phyloP scores from a whole-genome alignment of 2,329 filamentous ascomycete species.

The Aspergillus sp. region DNA sequence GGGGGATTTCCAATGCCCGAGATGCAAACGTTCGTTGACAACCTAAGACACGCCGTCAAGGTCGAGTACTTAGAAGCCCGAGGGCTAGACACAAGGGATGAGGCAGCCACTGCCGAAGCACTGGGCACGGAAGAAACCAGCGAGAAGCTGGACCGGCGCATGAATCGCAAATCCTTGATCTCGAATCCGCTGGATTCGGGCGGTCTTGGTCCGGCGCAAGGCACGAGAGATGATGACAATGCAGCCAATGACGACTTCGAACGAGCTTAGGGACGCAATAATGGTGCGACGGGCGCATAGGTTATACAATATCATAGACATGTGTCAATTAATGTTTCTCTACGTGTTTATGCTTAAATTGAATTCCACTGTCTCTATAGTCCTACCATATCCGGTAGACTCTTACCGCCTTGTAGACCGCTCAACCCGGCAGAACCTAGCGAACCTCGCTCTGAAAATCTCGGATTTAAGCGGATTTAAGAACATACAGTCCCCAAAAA shows the following conservation, averaged over 20 bases:
- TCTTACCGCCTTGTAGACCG: background rate
- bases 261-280: slow-evolving; percentile 37
- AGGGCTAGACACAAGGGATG: slow-evolving; percentile 35
- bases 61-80: slow-evolving; percentile 47
- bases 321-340: slow-evolving; percentile 12
- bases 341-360: too few species aligned
- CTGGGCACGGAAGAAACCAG: slow-evolving; percentile 47
- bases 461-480: too few species aligned
- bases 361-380: too few species aligned
- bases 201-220: slow-evolving; percentile 44
- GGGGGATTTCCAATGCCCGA: slow-evolving; percentile 51
- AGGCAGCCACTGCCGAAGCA: slow-evolving; percentile 31
- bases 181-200: slow-evolving; percentile 55
- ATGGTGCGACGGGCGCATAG: slow-evolving; percentile 18
- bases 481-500: too few species aligned
- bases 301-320: slow-evolving; percentile 26
- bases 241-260: slow-evolving; percentile 50
- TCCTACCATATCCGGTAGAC: too few species aligned
- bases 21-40: slow-evolving; percentile 52
- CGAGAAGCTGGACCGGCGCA: slow-evolving; percentile 57
- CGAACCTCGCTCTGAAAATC: too few species aligned
- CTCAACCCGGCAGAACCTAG: too few species aligned
- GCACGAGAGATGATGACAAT: slow-evolving; percentile 36
- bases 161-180: slow-evolving; percentile 59
- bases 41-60: slow-evolving; percentile 45